Conservation (phyloP, 2,329 filamentous ascomycete genomes). For the Dryadomyces sulphureus region DNA sequence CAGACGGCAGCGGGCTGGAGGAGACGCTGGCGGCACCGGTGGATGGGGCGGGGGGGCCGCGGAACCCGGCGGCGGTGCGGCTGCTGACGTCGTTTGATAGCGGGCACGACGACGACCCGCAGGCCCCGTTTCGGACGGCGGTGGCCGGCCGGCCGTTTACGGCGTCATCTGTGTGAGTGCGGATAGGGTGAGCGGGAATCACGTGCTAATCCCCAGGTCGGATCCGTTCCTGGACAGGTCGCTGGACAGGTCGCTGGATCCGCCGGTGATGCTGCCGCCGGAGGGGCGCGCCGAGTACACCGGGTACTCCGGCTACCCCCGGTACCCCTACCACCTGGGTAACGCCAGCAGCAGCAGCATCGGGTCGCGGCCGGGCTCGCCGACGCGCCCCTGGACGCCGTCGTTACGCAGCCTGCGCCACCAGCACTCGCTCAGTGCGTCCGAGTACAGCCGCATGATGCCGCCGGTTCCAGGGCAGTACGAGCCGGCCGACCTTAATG, state of each 20-base stretch:
- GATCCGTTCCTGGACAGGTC: slow-evolving; percentile 13
- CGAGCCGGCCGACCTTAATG: slow-evolving; percentile 79
- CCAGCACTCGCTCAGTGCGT: slow-evolving; percentile 21
- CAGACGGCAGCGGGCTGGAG: slow-evolving; percentile 30
- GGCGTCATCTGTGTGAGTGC: too few species aligned
- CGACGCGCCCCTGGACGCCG: slow-evolving; percentile 44
- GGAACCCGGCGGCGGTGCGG: slow-evolving; percentile 38
- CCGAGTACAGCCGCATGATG: slow-evolving; percentile 33
- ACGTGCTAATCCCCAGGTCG: too few species aligned
- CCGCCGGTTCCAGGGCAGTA: slow-evolving; percentile 58
- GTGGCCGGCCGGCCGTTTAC: too few species aligned
- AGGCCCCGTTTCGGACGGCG: slow-evolving; percentile 3
- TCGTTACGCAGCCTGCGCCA: slow-evolving; percentile 18
- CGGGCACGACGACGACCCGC: slow-evolving; percentile 5
- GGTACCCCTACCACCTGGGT: slow-evolving; percentile 43
- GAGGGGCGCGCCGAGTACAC: slow-evolving; percentile 34
- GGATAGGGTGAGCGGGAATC: too few species aligned
- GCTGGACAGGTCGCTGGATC: slow-evolving; percentile 35
- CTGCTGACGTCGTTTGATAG: slow-evolving; percentile 47
- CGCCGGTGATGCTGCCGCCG: slow-evolving; percentile 35
- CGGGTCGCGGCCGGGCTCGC: slow-evolving; percentile 22
- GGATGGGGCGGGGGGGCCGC: slow-evolving; percentile 25
- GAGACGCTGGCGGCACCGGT: slow-evolving; percentile 17
- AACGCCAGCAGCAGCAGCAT: background rate
- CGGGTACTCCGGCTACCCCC: too few species aligned